A percentile compares a stretch with the other conserved stretches of the same genome.
phyloP scores from a whole-genome alignment of 345 rosid genomes.

The Brassica nigra region DNA sequence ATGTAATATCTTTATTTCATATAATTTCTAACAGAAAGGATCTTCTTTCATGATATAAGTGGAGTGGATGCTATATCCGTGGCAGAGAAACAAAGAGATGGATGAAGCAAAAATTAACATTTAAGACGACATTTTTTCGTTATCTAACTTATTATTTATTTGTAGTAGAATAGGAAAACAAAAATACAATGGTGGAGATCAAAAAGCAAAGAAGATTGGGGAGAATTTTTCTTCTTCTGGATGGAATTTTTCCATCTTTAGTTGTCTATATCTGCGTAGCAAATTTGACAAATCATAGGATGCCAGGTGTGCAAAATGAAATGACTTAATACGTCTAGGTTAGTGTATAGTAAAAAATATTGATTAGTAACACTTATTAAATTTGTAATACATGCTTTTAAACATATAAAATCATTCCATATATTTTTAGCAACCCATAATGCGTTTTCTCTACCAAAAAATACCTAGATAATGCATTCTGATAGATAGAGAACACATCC shows the following conservation, averaged over 20 bases:
- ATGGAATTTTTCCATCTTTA: slow-evolving; percentile 25
- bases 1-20: not conserved
- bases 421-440: not conserved
- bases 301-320: slow-evolving; percentile 18
- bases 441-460: not conserved
- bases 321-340: slow-evolving; percentile 27
- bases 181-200: slow-evolving; percentile 29
- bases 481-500: not conserved
- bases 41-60: slow-evolving; percentile 10
- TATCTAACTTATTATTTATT: not conserved
- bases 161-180: slow-evolving; percentile 10
- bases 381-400: not conserved
- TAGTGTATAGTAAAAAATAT: not conserved
- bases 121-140: not conserved
- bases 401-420: slow-evolving; percentile 15
- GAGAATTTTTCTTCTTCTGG: slow-evolving; percentile 40
- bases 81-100: slow-evolving; percentile 20
- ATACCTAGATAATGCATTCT: not conserved
- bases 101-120: not conserved
- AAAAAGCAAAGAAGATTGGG: slow-evolving; percentile 26
- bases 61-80: slow-evolving; percentile 27
- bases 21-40: not conserved
- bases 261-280: slow-evolving; percentile 29
- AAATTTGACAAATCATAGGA: slow-evolving; percentile 11
- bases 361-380: not conserved